Percentiles rank a stretch among this genome's conserved stretches.
Conservation (phyloP, 2,329 filamentous ascomycete species). For the Exophiala calicioides region DNA sequence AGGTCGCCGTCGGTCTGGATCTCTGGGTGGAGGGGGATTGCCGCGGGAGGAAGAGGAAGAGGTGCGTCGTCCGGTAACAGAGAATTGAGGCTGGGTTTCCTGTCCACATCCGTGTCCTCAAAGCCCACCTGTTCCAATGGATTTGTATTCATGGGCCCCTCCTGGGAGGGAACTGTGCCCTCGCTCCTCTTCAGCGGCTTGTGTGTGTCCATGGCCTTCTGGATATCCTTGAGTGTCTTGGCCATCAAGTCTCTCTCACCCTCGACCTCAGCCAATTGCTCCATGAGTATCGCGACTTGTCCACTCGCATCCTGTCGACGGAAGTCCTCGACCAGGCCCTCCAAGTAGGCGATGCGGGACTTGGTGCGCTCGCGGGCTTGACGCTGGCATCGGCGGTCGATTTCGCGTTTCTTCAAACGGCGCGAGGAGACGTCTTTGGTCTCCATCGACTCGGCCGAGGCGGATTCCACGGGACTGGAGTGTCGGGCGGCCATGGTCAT, state of each 20-base stretch:
- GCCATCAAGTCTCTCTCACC: constrained; percentile 29
- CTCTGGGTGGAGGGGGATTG: neutral
- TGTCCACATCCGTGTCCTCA: constrained; percentile 5
- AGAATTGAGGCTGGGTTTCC: constrained; percentile 13
- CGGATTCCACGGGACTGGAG: constrained; percentile 4
- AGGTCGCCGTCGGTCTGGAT: constrained; percentile 3
- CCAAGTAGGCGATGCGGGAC: constrained; percentile 31
- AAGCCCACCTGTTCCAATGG: neutral
- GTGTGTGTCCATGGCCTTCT: constrained; percentile 26
- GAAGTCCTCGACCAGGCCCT: constrained; percentile 30
- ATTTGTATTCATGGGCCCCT: no score
- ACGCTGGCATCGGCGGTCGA: constrained; percentile 31
- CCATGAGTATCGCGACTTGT: constrained; percentile 28
- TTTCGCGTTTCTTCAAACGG: constrained; percentile 31
- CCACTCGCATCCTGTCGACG: constrained; percentile 27
- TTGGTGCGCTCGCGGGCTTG: constrained; percentile 32
- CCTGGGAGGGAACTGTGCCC: no score
- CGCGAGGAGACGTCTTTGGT: constrained; percentile 25
- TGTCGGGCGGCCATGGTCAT: no score
- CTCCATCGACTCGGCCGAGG: constrained; percentile 13
- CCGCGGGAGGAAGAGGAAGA: constrained; percentile 1
- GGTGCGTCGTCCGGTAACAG: constrained; percentile 9
- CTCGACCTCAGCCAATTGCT: constrained; percentile 27
- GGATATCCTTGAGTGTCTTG: constrained; percentile 30
- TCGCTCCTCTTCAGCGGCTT: constrained; percentile 6